Conservation (phyloP, 2,329 filamentous ascomycete genomes). For the Ophioceras dolichostomum region DNA sequence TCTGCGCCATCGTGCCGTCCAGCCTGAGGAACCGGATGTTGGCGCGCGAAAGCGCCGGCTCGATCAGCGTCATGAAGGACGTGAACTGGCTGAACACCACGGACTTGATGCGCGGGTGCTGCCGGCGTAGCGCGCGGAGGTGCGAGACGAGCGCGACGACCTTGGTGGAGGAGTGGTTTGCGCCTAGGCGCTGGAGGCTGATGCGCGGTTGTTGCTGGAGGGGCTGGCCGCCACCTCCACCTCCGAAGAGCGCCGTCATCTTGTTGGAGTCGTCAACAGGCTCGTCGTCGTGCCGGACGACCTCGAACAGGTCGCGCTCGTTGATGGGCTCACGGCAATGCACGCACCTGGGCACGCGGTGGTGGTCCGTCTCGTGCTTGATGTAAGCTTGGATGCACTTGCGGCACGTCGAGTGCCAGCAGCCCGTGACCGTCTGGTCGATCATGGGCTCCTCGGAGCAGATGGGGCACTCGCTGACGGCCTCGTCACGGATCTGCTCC, state of each 20-base stretch:
- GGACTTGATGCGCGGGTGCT: constrained; percentile 63
- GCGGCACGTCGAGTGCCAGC: constrained; percentile 96
- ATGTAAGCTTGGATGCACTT: constrained; percentile 86
- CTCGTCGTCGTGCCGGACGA: constrained; percentile 65
- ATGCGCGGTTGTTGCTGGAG: constrained; percentile 33
- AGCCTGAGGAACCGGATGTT: constrained; percentile 76
- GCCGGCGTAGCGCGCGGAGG: constrained; percentile 54
- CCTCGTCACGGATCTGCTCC: constrained; percentile 82
- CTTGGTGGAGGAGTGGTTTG: constrained; percentile 71
- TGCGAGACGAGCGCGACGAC: constrained; percentile 68
- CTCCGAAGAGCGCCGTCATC: background rate
- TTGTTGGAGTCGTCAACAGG: constrained; percentile 9
- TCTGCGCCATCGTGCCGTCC: constrained; percentile 83
- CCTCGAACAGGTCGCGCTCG: constrained; percentile 78
- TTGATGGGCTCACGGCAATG: constrained; percentile 79
- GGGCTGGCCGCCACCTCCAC: background rate
- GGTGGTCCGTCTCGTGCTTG: constrained; percentile 69
- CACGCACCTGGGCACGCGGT: constrained; percentile 71
- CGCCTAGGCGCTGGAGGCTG: constrained; percentile 46
- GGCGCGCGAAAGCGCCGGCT: constrained; percentile 60
- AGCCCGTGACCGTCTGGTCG: constrained; percentile 86
- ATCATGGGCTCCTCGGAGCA: constrained; percentile 95
- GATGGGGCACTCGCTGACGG: constrained; percentile 81
- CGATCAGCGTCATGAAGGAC: constrained; percentile 85
- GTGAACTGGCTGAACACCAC: constrained; percentile 98